Percentiles rank a stretch among this genome's conserved stretches.
Evolutionary conservation across 2,329 filamentous ascomycete species (phyloP).

Genomic region (Xylaria sp.): DNA sequence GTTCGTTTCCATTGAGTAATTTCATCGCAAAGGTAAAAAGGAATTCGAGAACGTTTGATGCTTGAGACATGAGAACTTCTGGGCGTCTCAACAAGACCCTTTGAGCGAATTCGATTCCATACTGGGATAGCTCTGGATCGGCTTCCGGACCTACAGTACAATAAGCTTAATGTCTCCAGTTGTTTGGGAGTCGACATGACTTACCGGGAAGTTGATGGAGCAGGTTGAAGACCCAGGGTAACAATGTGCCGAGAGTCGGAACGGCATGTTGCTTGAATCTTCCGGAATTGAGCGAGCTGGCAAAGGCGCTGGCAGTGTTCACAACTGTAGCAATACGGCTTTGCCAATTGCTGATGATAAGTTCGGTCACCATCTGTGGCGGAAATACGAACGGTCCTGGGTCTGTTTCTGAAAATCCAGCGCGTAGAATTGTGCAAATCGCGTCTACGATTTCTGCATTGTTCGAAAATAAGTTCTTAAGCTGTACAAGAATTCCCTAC

Average conservation of each 20-base stretch:
- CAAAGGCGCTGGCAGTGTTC: constrained; percentile 75
- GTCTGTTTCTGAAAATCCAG: constrained; percentile 78
- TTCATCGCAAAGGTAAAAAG: constrained; percentile 78
- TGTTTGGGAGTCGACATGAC: constrained; percentile 31
- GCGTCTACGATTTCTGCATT: constrained; percentile 76
- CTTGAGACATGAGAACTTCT: constrained; percentile 69
- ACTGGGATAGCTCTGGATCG: constrained; percentile 78
- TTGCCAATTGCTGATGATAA: constrained; percentile 67
- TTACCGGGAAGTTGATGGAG: constrained; percentile 69
- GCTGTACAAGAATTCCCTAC: constrained; percentile 47
- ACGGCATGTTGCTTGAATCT: constrained; percentile 56
- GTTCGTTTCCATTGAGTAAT: constrained; percentile 76
- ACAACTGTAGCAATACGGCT: constrained; percentile 76
- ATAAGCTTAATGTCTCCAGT: constrained; percentile 3
- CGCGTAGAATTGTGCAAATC: constrained; percentile 75
- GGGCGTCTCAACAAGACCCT: constrained; percentile 70
- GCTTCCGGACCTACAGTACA: constrained; percentile 60
- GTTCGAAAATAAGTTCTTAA: constrained; percentile 63
- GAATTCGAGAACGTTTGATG: constrained; percentile 67
- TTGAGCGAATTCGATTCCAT: constrained; percentile 76
- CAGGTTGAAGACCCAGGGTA: constrained; percentile 71
- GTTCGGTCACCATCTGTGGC: constrained; percentile 71
- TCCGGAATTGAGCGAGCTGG: constrained; percentile 66
- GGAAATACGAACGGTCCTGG: constrained; percentile 82
- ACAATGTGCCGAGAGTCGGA: constrained; percentile 60